These are phyloP conservation scores for Rubus idaeus DNA, from an alignment of 306 rosid genomes.

Conservation along the genomic window DNA sequence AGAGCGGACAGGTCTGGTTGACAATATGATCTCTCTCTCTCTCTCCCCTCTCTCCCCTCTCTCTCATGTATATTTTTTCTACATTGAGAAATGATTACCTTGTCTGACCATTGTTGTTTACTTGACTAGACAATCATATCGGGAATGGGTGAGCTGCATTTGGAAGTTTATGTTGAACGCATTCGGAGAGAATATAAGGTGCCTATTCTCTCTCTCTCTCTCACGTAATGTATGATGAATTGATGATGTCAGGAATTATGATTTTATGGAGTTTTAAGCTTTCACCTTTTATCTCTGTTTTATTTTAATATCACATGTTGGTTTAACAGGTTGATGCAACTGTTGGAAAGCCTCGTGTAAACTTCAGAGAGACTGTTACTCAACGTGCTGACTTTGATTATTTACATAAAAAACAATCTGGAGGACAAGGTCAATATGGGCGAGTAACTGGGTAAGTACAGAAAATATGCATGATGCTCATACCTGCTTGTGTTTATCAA, in stretches of 20 bases:
- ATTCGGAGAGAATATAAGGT: constrained; percentile 95
- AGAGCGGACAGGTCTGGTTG: constrained; percentile 88
- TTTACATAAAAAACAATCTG: constrained; percentile 91
- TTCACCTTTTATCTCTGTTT: constrained; percentile 17
- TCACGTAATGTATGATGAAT: background rate
- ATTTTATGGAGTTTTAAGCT: constrained; percentile 17
- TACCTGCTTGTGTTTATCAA: background rate
- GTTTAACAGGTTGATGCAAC: constrained; percentile 79
- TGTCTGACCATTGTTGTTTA: constrained; percentile 24
- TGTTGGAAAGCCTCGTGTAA: constrained; percentile 97
- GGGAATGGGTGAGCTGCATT: constrained; percentile 98
- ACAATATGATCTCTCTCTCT: constrained; percentile 3
- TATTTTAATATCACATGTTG: constrained; percentile 23
- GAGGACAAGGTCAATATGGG: constrained; percentile 99
- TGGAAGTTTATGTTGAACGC: constrained; percentile 95
- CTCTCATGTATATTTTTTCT: background rate
- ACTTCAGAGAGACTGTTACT: constrained; percentile 98
- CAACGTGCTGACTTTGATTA: constrained; percentile 91
- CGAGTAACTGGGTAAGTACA: constrained; percentile 87
- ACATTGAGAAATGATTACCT: constrained; percentile 9
- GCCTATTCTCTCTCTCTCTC: background rate
- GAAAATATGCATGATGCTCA: constrained; percentile 4
- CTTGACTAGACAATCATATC: constrained; percentile 84
- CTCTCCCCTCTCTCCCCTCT: background rate
- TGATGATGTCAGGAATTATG: background rate